Evolutionary conservation across 257 asterid species (phyloP), one percentile per base, ranked within the genome.

Genomic region (Solanum chiquidenum): DNA sequence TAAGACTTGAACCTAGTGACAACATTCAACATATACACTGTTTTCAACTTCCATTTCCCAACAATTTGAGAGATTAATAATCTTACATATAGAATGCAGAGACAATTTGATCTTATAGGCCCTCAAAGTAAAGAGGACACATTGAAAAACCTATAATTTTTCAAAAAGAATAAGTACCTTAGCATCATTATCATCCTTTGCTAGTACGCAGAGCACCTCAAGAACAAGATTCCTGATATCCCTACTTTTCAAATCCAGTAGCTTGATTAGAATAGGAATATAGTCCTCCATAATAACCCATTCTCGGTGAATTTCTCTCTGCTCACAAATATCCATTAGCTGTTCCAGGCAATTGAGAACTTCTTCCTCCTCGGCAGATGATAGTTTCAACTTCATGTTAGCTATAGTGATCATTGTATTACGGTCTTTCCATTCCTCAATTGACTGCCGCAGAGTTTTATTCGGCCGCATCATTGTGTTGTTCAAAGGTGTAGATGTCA

Each of bases 371-470:
- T 83, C 88, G 27, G 85, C 87, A 0, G 93, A 91, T 8, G 85
- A 89, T 16, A 94, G 88, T 86, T 86, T 89, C 71, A 91, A 87
- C 89, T 93, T 92, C 87, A 92, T 52, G 42, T 91, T 88, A 31
- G 93, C 94, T 16, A 94, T 87, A 88, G 83, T 74, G 85, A 94
- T 94, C 93, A 94, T 94, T 60, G 92, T 92, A 87, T 94, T 94
- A 87, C 97, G 90, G 58, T 94, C 97, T 91, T 82, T 91, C 95
- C 95, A 94, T 90, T 94, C 97, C 77, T 94, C 97, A 87, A 94
- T 91, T 52, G 95, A 94, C 89, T 92, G 95, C 89, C 97, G 91
- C 69, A 94, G 90, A 27, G 95, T 94, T 86, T 92, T 94, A 87
- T 92, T 94, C 80, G 97, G 93, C 91, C 95, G 91, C 87, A 94